These are phyloP conservation scores for Diaporthe velutina DNA, from an alignment of 2,329 filamentous ascomycete species.

Conservation along the genomic window DNA sequence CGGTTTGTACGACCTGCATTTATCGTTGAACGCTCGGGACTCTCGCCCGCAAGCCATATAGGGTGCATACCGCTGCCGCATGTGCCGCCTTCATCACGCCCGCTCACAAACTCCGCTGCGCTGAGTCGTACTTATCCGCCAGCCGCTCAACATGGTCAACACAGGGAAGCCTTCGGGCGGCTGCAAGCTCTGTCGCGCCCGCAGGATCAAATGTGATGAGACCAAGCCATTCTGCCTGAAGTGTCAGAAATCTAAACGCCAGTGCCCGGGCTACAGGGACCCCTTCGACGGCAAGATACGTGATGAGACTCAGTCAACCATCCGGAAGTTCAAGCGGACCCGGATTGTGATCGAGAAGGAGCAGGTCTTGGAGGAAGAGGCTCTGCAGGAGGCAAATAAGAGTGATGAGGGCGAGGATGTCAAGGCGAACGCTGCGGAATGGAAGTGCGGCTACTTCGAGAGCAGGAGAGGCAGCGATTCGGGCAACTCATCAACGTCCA, in stretches of 20 bases:
- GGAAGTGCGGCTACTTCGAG: constrained; percentile 27
- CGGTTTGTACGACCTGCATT: neutral
- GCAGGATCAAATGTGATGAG: constrained; percentile 45
- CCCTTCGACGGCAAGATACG: constrained; percentile 44
- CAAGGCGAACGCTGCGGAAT: constrained; percentile 13
- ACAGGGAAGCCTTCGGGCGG: constrained; percentile 44
- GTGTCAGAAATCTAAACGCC: constrained; percentile 42
- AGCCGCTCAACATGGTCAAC: constrained; percentile 42
- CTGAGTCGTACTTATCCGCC: neutral
- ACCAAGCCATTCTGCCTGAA: constrained; percentile 44
- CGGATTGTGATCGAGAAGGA: constrained; percentile 30
- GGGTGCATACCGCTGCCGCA: neutral
- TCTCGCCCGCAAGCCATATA: neutral
- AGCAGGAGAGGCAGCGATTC: constrained; percentile 9
- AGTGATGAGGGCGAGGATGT: neutral
- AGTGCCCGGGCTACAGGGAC: constrained; percentile 43
- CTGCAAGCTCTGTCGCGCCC: constrained; percentile 44
- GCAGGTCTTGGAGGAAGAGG: constrained; percentile 16
- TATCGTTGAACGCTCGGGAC: neutral
- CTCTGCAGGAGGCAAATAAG: neutral
- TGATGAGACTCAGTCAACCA: constrained; percentile 44
- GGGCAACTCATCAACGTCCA: constrained; percentile 12
- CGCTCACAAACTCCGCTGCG: constrained; percentile 4
- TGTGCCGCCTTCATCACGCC: neutral
- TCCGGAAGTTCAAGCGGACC: constrained; percentile 36